phyloP scores from a whole-genome alignment of 768 basidiomycete genomes.

The Lentinula lateritia region DNA sequence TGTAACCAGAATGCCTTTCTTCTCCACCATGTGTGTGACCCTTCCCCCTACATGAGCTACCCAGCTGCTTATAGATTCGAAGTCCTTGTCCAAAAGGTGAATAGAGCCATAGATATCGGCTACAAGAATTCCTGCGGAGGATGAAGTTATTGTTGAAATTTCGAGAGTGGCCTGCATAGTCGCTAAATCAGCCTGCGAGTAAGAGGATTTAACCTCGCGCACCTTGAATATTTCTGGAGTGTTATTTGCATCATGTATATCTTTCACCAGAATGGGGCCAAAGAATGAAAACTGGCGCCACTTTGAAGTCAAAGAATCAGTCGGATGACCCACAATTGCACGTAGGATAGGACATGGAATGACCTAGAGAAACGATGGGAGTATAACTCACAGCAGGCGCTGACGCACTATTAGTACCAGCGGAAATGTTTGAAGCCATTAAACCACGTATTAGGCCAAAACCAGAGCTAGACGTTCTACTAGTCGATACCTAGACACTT shows the following conservation, averaged over 20 bases:
- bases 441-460: too few relatives aligned
- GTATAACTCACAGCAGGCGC: slow-evolving; percentile 18
- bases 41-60: slow-evolving; percentile 73
- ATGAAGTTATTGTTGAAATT: slow-evolving; percentile 64
- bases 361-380: neutral
- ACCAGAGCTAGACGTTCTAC: too few relatives aligned
- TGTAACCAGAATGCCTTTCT: slow-evolving; percentile 76
- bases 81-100: slow-evolving; percentile 69
- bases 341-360: neutral
- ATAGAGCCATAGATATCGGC: slow-evolving; percentile 86
- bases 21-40: slow-evolving; percentile 84
- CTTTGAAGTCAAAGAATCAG: slow-evolving; percentile 27
- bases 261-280: slow-evolving; percentile 69
- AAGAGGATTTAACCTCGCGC: neutral
- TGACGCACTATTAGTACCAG: slow-evolving; percentile 19
- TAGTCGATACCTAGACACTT: too few relatives aligned
- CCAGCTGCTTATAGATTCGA: slow-evolving; percentile 71
- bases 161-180: slow-evolving; percentile 51
- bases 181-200: slow-evolving; percentile 5
- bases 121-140: slow-evolving; percentile 63
- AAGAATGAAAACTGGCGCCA: slow-evolving; percentile 93
- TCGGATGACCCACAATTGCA: neutral
- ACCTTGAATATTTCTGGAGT: slow-evolving; percentile 80
- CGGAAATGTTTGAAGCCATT: slow-evolving; percentile 25
- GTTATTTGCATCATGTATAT: slow-evolving; percentile 68